Base-by-base conservation (phyloP, 2,329 filamentous ascomycete species). In the Mycosphaerella arachidis region DNA sequence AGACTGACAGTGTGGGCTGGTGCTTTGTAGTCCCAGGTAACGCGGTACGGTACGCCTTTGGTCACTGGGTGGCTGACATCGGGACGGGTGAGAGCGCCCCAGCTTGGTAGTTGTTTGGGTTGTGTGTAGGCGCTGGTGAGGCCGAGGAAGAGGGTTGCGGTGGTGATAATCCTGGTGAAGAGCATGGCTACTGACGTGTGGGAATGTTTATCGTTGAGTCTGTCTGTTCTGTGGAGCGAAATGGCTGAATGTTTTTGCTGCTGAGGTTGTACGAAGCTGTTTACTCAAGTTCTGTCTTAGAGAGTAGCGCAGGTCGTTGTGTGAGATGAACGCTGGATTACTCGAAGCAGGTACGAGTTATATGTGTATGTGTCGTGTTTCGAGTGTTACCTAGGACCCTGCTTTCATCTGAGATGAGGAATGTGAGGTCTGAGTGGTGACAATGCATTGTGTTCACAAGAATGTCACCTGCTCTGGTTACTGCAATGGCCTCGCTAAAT, bases 11-110 rank as follows among this genome's bases (percentile, higher is more conserved):
- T 60, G 13, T 43, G 16, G 40, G 40, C n/a, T 16, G 40, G 40
- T n/a, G 40, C 40, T n/a, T 43, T 43, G 40, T 43, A 55, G 31
- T 62, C 55, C 60, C 60, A 62, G 30, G 60, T 62, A 9, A 62
- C 55, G 43, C 37, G 31, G 30, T 57, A 62, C 6, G 55, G 43
- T 37, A 56, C 4, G 13, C 60, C 60, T 48, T 52, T 58, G 6
- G 54, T 62, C 30, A 62, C 54, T 18, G 57, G 60, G 31, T 53
- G 45, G 16, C 50, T 52, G 33, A 40, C 12, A n/a, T 62, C 57
- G 10, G 60, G 60, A 4, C 33, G 46, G 1, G 51, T 46, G 31
- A 62, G 54, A 3, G 60, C 53, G 45, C 55, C 57, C 60, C 60
- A 62, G 30, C 53, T 59, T 35, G 60, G 60, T 1, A 5, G 30